phyloP scores from a whole-genome alignment of 495 filamentous ascomycete genomes.

The Copromyces sp. region DNA sequence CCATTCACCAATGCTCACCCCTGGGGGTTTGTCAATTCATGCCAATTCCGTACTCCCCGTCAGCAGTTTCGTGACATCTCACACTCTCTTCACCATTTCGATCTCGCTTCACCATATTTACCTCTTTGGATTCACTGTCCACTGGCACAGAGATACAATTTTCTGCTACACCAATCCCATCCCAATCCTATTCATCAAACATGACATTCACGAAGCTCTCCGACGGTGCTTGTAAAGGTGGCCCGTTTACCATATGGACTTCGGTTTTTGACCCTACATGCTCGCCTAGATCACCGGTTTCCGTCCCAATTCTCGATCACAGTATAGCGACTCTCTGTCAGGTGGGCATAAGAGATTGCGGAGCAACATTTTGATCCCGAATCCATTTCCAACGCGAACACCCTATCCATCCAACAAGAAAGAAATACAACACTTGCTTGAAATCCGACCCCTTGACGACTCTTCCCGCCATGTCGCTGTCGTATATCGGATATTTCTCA shows the following conservation, averaged over 20 bases:
- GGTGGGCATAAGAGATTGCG: not conserved
- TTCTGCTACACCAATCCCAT: not conserved
- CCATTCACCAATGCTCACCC: not conserved
- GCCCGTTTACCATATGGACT: not conserved
- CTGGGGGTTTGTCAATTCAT: not conserved
- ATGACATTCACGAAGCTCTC: not conserved
- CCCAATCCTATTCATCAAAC: not conserved
- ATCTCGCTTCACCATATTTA: not conserved
- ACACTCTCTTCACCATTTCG: not conserved
- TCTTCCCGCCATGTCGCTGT: not conserved
- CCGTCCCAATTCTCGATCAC: not conserved
- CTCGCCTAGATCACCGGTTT: not conserved
- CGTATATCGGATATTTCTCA: not conserved
- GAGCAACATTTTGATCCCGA: not conserved
- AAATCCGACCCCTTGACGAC: not conserved
- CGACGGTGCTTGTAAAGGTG: not conserved
- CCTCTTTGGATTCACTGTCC: not conserved
- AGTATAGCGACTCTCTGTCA: not conserved
- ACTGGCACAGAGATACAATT: not conserved
- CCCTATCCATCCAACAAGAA: not conserved
- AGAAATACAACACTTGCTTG: not conserved
- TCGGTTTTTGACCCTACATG: not conserved
- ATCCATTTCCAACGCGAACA: not conserved
- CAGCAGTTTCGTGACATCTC: not conserved
- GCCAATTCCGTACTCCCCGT: not conserved